Percentiles rank a stretch among this genome's conserved stretches.
phyloP scores from a whole-genome alignment of 2,329 filamentous ascomycete species.

The Annulohypoxylon truncatum region DNA sequence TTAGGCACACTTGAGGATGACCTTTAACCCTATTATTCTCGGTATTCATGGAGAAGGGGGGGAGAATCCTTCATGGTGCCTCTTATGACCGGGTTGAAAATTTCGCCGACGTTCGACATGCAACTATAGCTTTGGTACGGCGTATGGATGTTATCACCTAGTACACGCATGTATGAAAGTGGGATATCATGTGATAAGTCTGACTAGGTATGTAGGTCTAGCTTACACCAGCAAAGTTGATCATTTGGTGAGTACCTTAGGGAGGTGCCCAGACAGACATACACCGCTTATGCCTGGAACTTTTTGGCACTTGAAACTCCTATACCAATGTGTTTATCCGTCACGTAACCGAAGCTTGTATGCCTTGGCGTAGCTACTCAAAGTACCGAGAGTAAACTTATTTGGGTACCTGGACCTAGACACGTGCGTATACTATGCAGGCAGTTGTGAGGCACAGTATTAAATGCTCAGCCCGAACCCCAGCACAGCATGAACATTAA shows the following conservation, averaged over 20 bases:
- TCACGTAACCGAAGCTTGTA: background rate
- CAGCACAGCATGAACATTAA: background rate
- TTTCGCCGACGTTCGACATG: background rate
- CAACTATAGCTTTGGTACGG: background rate
- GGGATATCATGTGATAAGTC: background rate
- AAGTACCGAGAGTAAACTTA: background rate
- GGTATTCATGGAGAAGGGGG: background rate
- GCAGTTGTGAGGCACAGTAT: slow-evolving; percentile 3
- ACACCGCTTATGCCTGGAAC: background rate
- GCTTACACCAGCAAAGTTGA: background rate
- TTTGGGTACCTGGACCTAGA: background rate
- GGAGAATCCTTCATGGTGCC: background rate
- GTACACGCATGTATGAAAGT: background rate
- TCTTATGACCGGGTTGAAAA: background rate
- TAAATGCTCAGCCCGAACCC: background rate
- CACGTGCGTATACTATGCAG: slow-evolving; percentile 8
- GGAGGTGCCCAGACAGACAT: background rate
- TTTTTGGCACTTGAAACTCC: background rate
- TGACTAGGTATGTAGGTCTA: background rate
- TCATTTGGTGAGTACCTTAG: background rate
- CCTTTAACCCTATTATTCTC: background rate
- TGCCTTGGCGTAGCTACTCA: background rate
- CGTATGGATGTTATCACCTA: background rate
- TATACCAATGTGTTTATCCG: background rate
- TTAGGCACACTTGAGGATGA: background rate